Conservation (phyloP, 345 rosid species). For the Hevea brasiliensis region DNA sequence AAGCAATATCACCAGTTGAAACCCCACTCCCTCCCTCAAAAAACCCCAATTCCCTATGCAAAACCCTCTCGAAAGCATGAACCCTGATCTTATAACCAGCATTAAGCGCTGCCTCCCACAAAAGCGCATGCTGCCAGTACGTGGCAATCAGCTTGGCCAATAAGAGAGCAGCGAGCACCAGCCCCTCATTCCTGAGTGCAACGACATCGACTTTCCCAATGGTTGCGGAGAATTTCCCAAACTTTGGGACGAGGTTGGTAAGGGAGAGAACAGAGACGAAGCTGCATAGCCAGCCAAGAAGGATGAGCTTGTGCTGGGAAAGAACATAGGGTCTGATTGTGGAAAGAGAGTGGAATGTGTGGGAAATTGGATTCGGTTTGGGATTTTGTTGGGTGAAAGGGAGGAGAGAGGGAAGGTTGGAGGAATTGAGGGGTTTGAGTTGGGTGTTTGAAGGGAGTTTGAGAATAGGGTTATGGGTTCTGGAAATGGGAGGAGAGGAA, state of each 20-base stretch:
- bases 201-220: slow-evolving; percentile 30
- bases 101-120: slow-evolving; percentile 78
- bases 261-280: slow-evolving; percentile 69
- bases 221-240: slow-evolving; percentile 53
- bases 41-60: slow-evolving; percentile 69
- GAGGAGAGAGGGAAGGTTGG: slow-evolving; percentile 6
- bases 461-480: not conserved
- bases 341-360: slow-evolving; percentile 44
- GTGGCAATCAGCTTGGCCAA: slow-evolving; percentile 51
- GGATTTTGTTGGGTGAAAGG: slow-evolving; percentile 3
- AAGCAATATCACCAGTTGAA: slow-evolving; percentile 75
- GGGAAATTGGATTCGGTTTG: slow-evolving; percentile 1
- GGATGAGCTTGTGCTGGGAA: slow-evolving; percentile 55
- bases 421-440: slow-evolving; percentile 31
- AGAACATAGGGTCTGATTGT: slow-evolving; percentile 54
- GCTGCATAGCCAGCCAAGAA: slow-evolving; percentile 84
- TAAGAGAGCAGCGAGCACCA: slow-evolving; percentile 47
- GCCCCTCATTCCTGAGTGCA: slow-evolving; percentile 41
- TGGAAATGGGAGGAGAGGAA: slow-evolving; percentile 13
- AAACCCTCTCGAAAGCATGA: slow-evolving; percentile 56
- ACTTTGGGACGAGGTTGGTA: slow-evolving; percentile 61
- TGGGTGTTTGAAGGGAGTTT: slow-evolving; percentile 19
- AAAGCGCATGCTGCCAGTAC: slow-evolving; percentile 71
- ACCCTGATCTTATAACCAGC: slow-evolving; percentile 60
- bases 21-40: slow-evolving; percentile 72